Evolutionary conservation across 2,329 filamentous ascomycete genomes (phyloP).

Genomic region (Epichloe amarillans): DNA sequence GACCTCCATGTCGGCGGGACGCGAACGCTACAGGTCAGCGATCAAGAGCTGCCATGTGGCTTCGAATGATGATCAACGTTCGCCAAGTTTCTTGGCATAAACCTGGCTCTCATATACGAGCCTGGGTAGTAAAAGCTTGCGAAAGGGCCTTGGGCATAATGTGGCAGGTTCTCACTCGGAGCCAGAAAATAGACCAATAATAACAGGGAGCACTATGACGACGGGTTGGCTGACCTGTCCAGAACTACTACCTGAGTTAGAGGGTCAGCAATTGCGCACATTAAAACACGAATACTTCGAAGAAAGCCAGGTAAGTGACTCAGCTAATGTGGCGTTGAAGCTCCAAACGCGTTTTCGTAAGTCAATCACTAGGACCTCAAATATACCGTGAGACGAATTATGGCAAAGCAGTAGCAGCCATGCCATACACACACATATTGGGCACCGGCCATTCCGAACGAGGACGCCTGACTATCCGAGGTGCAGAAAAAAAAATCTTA

Average conservation of each 20-base stretch:
- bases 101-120: background rate
- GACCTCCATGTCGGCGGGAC: background rate
- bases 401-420: background rate
- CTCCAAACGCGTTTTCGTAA: background rate
- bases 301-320: slow-evolving; percentile 3
- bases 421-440: background rate
- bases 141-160: background rate
- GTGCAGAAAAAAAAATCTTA: slow-evolving; percentile 17
- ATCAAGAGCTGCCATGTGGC: background rate
- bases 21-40: background rate
- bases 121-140: background rate
- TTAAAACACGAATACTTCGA: background rate
- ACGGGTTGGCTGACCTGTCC: background rate
- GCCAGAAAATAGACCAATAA: background rate
- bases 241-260: background rate
- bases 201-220: background rate
- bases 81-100: too few species aligned
- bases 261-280: background rate
- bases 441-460: background rate
- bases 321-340: background rate
- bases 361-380: background rate
- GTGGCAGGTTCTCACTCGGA: background rate
- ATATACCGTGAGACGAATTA: background rate
- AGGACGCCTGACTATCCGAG: background rate
- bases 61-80: background rate